phyloP scores from a whole-genome alignment of 345 rosid species.

The Carallia brachiata region DNA sequence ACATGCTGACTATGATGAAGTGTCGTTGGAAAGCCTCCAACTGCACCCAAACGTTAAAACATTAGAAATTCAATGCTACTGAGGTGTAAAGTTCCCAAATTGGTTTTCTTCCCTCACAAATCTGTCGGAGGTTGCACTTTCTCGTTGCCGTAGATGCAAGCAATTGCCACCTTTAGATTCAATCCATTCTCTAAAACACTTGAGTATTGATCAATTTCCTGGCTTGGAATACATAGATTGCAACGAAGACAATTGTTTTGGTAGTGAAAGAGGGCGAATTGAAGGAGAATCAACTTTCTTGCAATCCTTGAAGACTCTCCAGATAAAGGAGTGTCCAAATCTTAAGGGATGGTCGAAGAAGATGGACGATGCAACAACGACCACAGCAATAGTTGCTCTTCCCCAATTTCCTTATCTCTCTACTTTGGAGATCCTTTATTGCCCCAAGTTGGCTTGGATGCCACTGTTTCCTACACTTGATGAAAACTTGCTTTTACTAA shows the following conservation, averaged over 20 bases:
- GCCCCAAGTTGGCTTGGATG: conserved; percentile 7
- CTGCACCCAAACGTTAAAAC: not conserved
- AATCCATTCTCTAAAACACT: not conserved
- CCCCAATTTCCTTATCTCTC: not conserved
- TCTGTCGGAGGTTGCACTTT: not conserved
- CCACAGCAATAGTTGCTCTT: not conserved
- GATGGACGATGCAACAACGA: too few relatives aligned
- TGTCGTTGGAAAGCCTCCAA: conserved; percentile 1
- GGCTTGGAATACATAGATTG: not conserved
- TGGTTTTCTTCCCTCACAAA: conserved; percentile 11
- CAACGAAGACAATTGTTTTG: not conserved
- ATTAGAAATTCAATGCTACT: not conserved
- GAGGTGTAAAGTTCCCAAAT: conserved; percentile 5
- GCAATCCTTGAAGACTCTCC: not conserved
- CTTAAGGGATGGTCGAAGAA: conserved; percentile 7
- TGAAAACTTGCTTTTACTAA: not conserved
- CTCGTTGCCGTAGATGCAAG: not conserved
- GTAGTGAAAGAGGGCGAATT: not conserved
- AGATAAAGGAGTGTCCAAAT: not conserved
- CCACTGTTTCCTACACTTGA: not conserved
- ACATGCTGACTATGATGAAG: not conserved
- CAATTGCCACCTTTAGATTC: not conserved
- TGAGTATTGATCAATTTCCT: not conserved
- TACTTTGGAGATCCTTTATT: not conserved
- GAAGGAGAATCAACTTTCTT: not conserved